A percentile compares a stretch with the other conserved stretches of the same genome.
These are phyloP conservation scores for Neurospora sp. DNA, from an alignment of 495 filamentous ascomycete species.

Conservation along the genomic window DNA sequence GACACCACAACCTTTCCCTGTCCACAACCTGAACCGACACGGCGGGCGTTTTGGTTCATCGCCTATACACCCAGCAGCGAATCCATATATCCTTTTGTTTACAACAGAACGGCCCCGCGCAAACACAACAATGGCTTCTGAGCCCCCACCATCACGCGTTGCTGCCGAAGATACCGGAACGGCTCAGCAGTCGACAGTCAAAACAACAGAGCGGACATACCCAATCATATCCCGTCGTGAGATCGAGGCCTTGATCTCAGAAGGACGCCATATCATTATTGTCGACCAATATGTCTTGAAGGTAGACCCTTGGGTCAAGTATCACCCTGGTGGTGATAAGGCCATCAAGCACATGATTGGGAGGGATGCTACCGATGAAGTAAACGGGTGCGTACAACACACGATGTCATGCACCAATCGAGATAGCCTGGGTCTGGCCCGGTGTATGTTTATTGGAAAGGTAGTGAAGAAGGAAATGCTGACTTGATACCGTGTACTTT, in stretches of 20 bases:
- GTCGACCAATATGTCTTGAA: conserved; percentile 72
- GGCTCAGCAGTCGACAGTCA: background rate
- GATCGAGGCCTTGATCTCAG: conserved; percentile 79
- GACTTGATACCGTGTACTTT: background rate
- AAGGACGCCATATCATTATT: conserved; percentile 74
- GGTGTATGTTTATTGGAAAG: background rate
- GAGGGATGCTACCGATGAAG: conserved; percentile 91
- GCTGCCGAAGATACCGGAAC: background rate
- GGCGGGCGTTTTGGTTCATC: background rate
- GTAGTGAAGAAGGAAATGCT: background rate
- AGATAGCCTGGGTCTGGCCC: background rate
- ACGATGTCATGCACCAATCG: background rate
- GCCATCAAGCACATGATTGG: conserved; percentile 93
- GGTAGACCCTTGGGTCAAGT: conserved; percentile 77
- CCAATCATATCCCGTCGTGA: conserved; percentile 55
- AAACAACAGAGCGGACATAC: conserved; percentile 25
- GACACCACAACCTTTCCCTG: background rate
- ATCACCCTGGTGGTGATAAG: conserved; percentile 88
- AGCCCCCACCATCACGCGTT: background rate
- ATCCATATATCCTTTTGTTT: background rate
- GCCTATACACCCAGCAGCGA: background rate
- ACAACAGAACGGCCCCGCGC: background rate
- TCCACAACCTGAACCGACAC: background rate
- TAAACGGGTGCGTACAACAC: conserved; percentile 61
- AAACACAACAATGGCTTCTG: background rate